phyloP scores from a whole-genome alignment of 2,329 filamentous ascomycete genomes.

The Cladophialophora carrionii region DNA sequence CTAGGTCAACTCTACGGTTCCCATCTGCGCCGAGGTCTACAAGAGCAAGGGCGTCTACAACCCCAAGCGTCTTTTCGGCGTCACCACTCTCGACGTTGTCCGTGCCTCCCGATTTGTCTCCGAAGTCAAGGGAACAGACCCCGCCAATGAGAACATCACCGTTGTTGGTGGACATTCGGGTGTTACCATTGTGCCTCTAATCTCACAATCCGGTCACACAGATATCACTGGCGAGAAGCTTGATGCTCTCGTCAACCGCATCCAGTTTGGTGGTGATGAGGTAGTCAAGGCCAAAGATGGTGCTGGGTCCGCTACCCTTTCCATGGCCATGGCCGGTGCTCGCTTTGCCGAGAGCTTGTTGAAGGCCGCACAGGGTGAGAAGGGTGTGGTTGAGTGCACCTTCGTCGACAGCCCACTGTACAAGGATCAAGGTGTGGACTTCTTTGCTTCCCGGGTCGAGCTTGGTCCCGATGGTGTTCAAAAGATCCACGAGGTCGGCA shows the following conservation, averaged over 20 bases:
- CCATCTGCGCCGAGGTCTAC: slow-evolving; percentile 96
- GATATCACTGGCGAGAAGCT: slow-evolving; percentile 76
- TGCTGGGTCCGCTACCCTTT: slow-evolving; percentile 79
- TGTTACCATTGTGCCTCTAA: slow-evolving; percentile 96
- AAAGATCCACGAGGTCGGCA: slow-evolving; percentile 87
- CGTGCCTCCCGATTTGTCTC: slow-evolving; percentile 97
- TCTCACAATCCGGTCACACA: slow-evolving; percentile 89
- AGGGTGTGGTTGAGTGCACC: slow-evolving; percentile 91
- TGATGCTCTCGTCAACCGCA: slow-evolving; percentile 80
- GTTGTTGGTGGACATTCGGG: slow-evolving; percentile 97
- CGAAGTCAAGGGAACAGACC: slow-evolving; percentile 88
- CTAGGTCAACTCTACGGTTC: slow-evolving; percentile 95
- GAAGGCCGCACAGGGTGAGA: slow-evolving; percentile 89
- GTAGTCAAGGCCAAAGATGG: slow-evolving; percentile 95
- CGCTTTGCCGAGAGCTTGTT: slow-evolving; percentile 87
- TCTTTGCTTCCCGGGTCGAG: slow-evolving; percentile 95
- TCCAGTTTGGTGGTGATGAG: slow-evolving; percentile 97
- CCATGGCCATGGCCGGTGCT: slow-evolving; percentile 95
- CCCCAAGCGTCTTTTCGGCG: slow-evolving; percentile 98
- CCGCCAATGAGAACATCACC: slow-evolving; percentile 88
- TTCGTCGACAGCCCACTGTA: slow-evolving; percentile 96
- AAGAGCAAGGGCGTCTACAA: slow-evolving; percentile 96
- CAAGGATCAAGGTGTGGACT: slow-evolving; percentile 97
- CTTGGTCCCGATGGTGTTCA: slow-evolving; percentile 95
- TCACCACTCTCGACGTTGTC: slow-evolving; percentile 98